Conservation (phyloP, 2,329 filamentous ascomycete genomes). For the Penicillium sp. region DNA sequence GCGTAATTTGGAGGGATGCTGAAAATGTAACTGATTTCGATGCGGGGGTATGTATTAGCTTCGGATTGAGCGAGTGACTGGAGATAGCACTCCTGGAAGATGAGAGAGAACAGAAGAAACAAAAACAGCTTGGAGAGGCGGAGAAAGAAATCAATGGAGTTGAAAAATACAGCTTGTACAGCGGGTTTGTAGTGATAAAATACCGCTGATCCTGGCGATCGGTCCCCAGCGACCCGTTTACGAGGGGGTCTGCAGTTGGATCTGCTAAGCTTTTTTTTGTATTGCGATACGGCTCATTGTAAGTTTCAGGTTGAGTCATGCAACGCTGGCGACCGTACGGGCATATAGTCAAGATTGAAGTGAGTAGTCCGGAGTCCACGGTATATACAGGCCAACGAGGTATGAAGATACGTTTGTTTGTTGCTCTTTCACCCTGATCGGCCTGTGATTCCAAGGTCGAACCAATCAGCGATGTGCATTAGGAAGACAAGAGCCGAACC, state of each 20-base stretch:
- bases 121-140: slow-evolving; percentile 7
- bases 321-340: too few species aligned
- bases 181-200: slow-evolving; percentile 1
- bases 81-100: slow-evolving; percentile 8
- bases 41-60: background rate
- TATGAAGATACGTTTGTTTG: background rate
- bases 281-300: too few species aligned
- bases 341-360: too few species aligned
- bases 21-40: background rate
- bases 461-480: slow-evolving; percentile 1
- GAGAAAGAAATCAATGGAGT: slow-evolving; percentile 10
- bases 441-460: background rate
- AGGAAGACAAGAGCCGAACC: background rate
- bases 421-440: slow-evolving; percentile 10
- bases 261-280: slow-evolving; percentile 4
- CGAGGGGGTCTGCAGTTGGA: background rate
- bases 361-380: too few species aligned
- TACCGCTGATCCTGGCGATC: slow-evolving; percentile 13
- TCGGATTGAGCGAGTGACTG: slow-evolving; percentile 10
- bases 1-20: background rate
- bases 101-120: background rate
- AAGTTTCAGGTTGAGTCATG: too few species aligned
- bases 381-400: too few species aligned
- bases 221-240: background rate
- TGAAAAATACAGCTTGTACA: slow-evolving; percentile 10